Base-by-base conservation (phyloP, 129 eudicot species). In the Saussurea involucrata region DNA sequence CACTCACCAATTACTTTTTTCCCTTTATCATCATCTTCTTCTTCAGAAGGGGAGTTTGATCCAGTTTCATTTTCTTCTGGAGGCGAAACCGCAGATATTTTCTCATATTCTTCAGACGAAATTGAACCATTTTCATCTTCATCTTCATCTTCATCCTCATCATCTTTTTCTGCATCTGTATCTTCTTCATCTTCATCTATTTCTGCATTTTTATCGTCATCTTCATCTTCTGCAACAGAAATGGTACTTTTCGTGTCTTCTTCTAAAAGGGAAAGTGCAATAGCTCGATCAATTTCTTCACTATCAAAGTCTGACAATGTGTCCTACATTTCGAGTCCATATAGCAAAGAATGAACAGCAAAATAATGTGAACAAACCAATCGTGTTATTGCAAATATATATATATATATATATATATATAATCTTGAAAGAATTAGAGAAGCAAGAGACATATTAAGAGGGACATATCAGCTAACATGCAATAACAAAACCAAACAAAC, bases 181-280 rank as follows among this genome's bases (percentile, higher is more conserved):
- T 80, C 29, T 18, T 80, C 29, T 18, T 74, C 42, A 20, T 63
- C 57, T 2, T 58, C 34, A 11, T 78, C 66, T 8, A 60, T 40
- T 40, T 40, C 49, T 40, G 49, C 24, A 0, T 78, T n/a, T 1
- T 27, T 32, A 11, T 78, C 69, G 0, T 37, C 21, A 1, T 53
- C 83, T n/a, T 74, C 84, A 34, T 85, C 85, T 76, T 85, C 79
- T 55, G 49, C 72, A 29, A 60, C 57, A 21, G 81, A 83, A 63
- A 75, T 24, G 61, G 84, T 78, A 63, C 80, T 84, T 77, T 75
- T 86, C 15, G 65, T 63, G 22, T 93, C 98, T 78, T 90, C 92
- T 85, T 92, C 97, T 58, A 90, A 84, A 64, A 95, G 90, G 67
- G 99, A 95, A 75, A 89, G 91, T 73, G 99, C 99, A 70, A 95